Base-by-base conservation (phyloP, 169 alveolate species). In the Blepharisma undulans region DNA sequence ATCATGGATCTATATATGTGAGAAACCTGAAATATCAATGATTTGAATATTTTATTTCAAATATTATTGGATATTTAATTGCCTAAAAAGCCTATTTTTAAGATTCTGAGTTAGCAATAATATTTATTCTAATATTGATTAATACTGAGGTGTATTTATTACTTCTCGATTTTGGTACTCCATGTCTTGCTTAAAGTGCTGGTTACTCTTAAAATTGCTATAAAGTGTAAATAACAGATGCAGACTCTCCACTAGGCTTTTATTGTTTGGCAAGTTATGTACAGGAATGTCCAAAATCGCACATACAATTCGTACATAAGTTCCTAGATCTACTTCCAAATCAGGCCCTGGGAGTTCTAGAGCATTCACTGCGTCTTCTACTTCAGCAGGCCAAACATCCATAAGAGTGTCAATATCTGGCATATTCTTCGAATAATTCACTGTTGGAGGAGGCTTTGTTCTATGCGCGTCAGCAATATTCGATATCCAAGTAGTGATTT, bases 301-400 rank as follows among this genome's bases (percentile, higher is more conserved):
- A 85, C 97, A 95, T 4, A 96, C 92, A 22, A 97, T 80, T 88
- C 93, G 88, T 66, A 95, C 91, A 89, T 95, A 96, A 92, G 92
- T 94, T 33, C 88, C 94, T 27, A 94, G 91, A 33, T 92, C 92
- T 79, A 97, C 91, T 85, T 96, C 98, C 80, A 97, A 84, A 59
- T 96, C 96, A 60, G 96, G 97, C 61, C 93, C 94, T 0, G 98
- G 98, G 85, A 95, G 94, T 78, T 90, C 92, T 16, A 94, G 82
- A 5, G 93, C 92, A 72, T 89, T 91, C 32, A 96, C 88, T 6
- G 88, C 90, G 33, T 95, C 97, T 81, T 96, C 98, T 71, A 96
- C 94, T 78, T 95, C 97, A 34, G 95, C 92, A 61, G 96, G 97
- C 98, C 98, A 97, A 59, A 95, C 98, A 93, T 96, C 93, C 98